phyloP scores from a whole-genome alignment of 2,329 filamentous ascomycete species.

The Bipolaris bicolor region DNA sequence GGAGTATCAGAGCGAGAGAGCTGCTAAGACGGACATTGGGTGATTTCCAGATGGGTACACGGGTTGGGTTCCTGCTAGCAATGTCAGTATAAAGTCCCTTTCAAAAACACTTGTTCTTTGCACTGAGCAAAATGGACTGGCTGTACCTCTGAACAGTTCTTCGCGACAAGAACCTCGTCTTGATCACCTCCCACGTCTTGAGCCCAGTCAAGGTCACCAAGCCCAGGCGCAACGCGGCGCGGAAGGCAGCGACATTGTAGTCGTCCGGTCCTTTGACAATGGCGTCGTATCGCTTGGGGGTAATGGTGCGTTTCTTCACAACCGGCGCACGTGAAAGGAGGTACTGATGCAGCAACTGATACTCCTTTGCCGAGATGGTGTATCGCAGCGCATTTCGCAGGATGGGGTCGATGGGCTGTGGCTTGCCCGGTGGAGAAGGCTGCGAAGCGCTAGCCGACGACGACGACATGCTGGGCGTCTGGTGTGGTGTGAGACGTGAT shows the following conservation, averaged over 20 bases:
- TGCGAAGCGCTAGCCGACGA: slow-evolving; percentile 41
- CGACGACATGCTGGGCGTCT: slow-evolving; percentile 43
- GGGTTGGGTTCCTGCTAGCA: slow-evolving; percentile 43
- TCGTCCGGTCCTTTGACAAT: slow-evolving; percentile 56
- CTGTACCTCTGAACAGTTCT: slow-evolving; percentile 35
- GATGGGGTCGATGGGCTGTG: slow-evolving; percentile 65
- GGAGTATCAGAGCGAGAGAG: slow-evolving; percentile 81
- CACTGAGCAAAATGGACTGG: neutral
- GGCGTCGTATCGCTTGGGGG: slow-evolving; percentile 59
- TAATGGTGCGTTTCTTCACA: slow-evolving; percentile 61
- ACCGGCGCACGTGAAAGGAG: slow-evolving; percentile 74
- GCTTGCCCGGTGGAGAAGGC: slow-evolving; percentile 35
- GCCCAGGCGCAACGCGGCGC: slow-evolving; percentile 55
- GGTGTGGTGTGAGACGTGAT: slow-evolving; percentile 16
- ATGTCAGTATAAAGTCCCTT: neutral
- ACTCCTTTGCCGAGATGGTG: slow-evolving; percentile 82
- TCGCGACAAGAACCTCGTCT: slow-evolving; percentile 45
- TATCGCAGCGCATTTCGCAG: slow-evolving; percentile 86
- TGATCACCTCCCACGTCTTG: slow-evolving; percentile 56
- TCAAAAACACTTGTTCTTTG: neutral
- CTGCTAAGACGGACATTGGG: slow-evolving; percentile 78
- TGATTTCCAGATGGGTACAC: slow-evolving; percentile 57
- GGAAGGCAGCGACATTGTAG: slow-evolving; percentile 56
- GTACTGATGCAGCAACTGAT: slow-evolving; percentile 82
- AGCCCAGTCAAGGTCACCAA: slow-evolving; percentile 52